Evolutionary conservation across 1,139 yeast genomes (phyloP), one percentile per base, ranked within the genome.

Genomic region (Scheffersomyces segobiensis): DNA sequence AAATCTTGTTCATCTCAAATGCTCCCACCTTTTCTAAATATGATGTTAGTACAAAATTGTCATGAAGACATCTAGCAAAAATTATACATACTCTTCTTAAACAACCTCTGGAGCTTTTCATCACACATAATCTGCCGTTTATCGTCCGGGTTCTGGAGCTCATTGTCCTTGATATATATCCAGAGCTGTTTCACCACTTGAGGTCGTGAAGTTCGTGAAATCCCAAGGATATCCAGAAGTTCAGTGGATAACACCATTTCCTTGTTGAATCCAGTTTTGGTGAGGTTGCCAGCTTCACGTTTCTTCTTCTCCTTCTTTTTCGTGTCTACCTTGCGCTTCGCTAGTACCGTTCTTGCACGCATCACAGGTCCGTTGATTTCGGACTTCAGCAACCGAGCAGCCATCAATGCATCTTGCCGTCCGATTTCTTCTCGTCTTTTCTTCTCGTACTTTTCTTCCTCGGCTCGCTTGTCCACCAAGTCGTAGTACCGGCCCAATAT

Each of bases 121-220:
- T 91, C 96, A 68, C 96, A 90, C 6, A 83, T 21, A 21, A 91
- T 88, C 59, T 85, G 86, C 59, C 96, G 76, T 62, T 82, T 82
- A 70, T 91, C 91, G 1, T 76, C 70, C 0, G 93, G 91, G 64
- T 89, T 86, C 68, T 91, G 97, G 51, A 91, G 74, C 54, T 85
- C 72, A 60, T 88, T 70, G 22, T 72, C 82, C 67, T 87, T 89
- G 62, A 91, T 89, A 69, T 91, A 87, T 14, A 79, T 83, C 97
- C 97, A 91, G 21, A 91, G 74, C 53, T 74, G 75, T 64, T 89
- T 89, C 46, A 89, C 93, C 32, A 88, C 87, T 67, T 88, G 88
- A 0, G 96, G 88, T 64, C 97, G 76, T 1, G 91, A 82, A 57
- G 83, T 68, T 57, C 72, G 67, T 5, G 70, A 71, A n/a, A 66